Base-by-base conservation (phyloP, 495 filamentous ascomycete species). In the Astrothelium subdiscretum region DNA sequence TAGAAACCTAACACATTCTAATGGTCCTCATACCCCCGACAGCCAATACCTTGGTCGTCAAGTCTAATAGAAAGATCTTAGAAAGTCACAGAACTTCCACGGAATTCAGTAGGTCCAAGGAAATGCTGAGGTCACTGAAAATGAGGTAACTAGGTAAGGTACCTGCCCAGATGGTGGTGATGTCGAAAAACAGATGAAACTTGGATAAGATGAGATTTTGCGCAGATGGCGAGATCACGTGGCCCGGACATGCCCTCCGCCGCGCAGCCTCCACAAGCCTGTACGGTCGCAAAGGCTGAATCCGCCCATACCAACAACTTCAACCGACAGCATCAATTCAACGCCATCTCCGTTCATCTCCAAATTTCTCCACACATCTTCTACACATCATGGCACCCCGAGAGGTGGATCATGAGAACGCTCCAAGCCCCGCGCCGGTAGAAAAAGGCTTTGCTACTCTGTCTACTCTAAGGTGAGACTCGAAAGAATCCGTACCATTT, bases 371-470 rank as follows among this genome's bases (percentile, higher is more conserved):
- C n/a, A 27, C 27, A 24, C 40, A 6, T n/a, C 22, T 38, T 42
- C 4, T 24, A 10, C 8, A 29, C 35, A 59, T 57, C 62, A 72
- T 70, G 68, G 68, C 68, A 18, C 68, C 68, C 57, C 59, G 68
- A 4, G 70, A 70, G 35, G 60, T 59, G 32, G 75, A 70, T 32
- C 64, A 77, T 62, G 81, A 84, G 70, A 73, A 73, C 62, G 73
- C 74, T 43, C 76, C 76, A 67, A 84, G 81, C 38, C 83, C 83
- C 32, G 83, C 83, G 65, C 81, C 82, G 59, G 83, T 88, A 4
- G 82, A 90, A 73, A 92, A 84, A 69, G 86, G 89, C 59, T 84
- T 86, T 66, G 89, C 90, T 64, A 94, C 89, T 42, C 77, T 89
- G 61, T 86, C 86, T 61, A 90, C 87, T 32, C 79, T 95, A 70